Evolutionary conservation across 257 asterid genomes (phyloP).

Genomic region (Fraxinus americana): DNA sequence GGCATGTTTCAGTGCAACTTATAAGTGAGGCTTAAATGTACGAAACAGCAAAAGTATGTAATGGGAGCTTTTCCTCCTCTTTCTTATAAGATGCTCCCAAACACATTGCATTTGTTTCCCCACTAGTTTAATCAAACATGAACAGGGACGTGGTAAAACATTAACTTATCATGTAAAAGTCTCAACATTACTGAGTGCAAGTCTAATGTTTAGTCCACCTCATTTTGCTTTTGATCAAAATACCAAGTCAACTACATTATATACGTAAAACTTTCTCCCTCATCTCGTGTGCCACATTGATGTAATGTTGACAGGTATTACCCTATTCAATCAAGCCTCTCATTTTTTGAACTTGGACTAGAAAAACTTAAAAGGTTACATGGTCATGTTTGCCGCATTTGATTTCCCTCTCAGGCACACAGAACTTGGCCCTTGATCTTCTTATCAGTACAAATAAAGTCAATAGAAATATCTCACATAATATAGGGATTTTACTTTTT

Average conservation of each 20-base stretch:
- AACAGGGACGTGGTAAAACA: not conserved
- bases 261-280: not conserved
- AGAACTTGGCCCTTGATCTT: not conserved
- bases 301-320: conserved; percentile 2
- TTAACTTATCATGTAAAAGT: not conserved
- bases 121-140: conserved; percentile 6
- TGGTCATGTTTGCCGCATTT: not conserved
- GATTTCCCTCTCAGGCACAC: not conserved
- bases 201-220: conserved; percentile 1
- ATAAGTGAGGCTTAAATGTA: too few species aligned
- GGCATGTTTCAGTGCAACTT: too few species aligned
- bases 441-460: not conserved
- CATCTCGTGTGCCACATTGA: conserved; percentile 22
- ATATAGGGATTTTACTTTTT: not conserved
- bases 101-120: too few species aligned
- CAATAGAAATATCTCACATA: not conserved
- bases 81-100: too few species aligned
- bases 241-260: not conserved
- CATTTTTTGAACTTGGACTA: not conserved
- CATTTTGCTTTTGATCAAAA: not conserved
- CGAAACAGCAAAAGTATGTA: too few species aligned
- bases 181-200: not conserved
- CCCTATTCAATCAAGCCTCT: not conserved
- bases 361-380: not conserved
- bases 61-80: too few species aligned